phyloP scores from a whole-genome alignment of 2,329 filamentous ascomycete species.

The Talaromyces islandicus region DNA sequence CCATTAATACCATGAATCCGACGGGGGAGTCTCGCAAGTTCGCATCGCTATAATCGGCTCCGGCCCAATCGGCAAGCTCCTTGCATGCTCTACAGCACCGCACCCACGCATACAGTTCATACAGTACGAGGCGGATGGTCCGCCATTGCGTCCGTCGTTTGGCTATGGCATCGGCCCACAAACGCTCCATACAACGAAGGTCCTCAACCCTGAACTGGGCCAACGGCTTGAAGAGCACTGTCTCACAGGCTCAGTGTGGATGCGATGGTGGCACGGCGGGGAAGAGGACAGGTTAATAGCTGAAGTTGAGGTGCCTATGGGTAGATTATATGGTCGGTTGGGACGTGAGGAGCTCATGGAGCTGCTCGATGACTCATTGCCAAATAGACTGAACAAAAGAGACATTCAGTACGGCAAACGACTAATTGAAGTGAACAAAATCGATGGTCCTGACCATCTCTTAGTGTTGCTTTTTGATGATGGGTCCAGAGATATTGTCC shows the following conservation, averaged over 20 bases:
- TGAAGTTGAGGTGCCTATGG: background rate
- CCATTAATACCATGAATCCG: no score
- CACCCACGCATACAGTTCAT: constrained; percentile 6
- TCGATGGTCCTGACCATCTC: background rate
- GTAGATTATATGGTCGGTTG: background rate
- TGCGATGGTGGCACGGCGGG: constrained; percentile 10
- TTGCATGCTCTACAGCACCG: constrained; percentile 1
- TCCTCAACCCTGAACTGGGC: constrained; percentile 2
- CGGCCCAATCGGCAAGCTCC: constrained; percentile 3
- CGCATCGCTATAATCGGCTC: constrained; percentile 6
- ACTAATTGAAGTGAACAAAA: background rate
- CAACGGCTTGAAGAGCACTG: background rate
- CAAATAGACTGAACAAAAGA: background rate
- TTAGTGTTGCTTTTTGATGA: constrained; percentile 4
- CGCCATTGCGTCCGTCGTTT: constrained; percentile 6
- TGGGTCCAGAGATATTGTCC: constrained; percentile 1
- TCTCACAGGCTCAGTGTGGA: background rate
- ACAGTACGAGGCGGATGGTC: constrained; percentile 3
- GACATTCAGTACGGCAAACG: constrained; percentile 8
- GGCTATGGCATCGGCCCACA: constrained; percentile 6
- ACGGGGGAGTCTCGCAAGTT: background rate
- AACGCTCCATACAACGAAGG: background rate
- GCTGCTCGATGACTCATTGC: constrained; percentile 3
- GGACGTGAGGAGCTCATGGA: constrained; percentile 7
- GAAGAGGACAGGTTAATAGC: background rate